Percentiles rank a stretch among this genome's conserved stretches.
Evolutionary conservation across 805 yeast species (phyloP).

Genomic region (Wickerhamomyces silvicola): DNA sequence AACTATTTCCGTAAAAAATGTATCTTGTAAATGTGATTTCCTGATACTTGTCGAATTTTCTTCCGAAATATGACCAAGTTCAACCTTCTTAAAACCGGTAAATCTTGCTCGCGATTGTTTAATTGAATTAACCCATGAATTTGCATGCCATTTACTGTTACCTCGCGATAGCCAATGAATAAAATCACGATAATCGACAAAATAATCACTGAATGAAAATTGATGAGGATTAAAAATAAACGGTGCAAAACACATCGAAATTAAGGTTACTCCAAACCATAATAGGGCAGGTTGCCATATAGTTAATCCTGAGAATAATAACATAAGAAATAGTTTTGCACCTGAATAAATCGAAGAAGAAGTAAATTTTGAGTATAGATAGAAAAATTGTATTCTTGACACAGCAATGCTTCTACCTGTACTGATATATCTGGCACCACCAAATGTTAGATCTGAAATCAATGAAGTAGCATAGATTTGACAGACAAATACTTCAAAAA

Average conservation of each 20-base stretch:
- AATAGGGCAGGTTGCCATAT: slow-evolving; percentile 75
- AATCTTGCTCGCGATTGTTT: slow-evolving; percentile 78
- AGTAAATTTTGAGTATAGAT: slow-evolving; percentile 71
- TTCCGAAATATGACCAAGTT: slow-evolving; percentile 62
- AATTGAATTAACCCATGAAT: slow-evolving; percentile 76
- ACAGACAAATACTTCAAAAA: slow-evolving; percentile 93
- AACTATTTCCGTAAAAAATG: slow-evolving; percentile 73
- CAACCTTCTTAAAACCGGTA: slow-evolving; percentile 83
- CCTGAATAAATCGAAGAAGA: slow-evolving; percentile 76
- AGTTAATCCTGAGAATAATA: slow-evolving; percentile 69
- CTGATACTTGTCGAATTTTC: slow-evolving; percentile 54
- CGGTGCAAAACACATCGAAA: slow-evolving; percentile 64
- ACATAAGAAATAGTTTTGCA: slow-evolving; percentile 55
- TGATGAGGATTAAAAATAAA: slow-evolving; percentile 76
- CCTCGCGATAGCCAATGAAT: slow-evolving; percentile 81
- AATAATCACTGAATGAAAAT: slow-evolving; percentile 61
- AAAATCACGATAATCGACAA: slow-evolving; percentile 57
- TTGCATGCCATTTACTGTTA: slow-evolving; percentile 53
- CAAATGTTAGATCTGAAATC: slow-evolving; percentile 70
- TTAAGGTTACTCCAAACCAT: slow-evolving; percentile 69
- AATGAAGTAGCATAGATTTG: slow-evolving; percentile 84
- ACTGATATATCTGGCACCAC: slow-evolving; percentile 88
- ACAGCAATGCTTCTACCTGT: slow-evolving; percentile 95
- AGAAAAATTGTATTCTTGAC: slow-evolving; percentile 64
- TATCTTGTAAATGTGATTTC: slow-evolving; percentile 72